These are phyloP conservation scores for Chaetomium cochliodes DNA, from an alignment of 495 filamentous ascomycete species.

Conservation along the genomic window DNA sequence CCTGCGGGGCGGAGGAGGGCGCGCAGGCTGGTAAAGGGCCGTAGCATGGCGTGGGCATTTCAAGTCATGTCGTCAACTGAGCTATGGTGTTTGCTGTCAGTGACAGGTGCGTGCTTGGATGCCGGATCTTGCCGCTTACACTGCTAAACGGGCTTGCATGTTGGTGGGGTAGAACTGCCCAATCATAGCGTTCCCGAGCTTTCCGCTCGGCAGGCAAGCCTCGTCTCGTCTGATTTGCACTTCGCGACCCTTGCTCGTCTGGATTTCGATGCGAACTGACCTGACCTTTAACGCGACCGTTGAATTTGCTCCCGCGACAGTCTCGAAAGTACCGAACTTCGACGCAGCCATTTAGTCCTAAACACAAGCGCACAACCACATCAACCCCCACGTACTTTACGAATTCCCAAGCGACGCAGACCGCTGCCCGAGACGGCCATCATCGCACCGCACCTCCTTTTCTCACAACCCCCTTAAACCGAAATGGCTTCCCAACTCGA, in stretches of 20 bases:
- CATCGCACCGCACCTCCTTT: neutral
- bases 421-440: too few species aligned
- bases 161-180: neutral
- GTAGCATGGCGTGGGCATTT: slow-evolving; percentile 16
- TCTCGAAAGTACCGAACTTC: too few species aligned
- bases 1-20: neutral
- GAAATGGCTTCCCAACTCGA: slow-evolving; percentile 36
- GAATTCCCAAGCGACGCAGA: neutral
- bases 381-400: too few species aligned
- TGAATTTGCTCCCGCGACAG: neutral
- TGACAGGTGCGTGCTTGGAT: neutral
- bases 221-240: slow-evolving; percentile 1
- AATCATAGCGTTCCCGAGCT: slow-evolving; percentile 13
- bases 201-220: slow-evolving; percentile 11
- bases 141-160: neutral
- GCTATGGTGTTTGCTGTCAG: neutral
- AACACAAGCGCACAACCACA: neutral
- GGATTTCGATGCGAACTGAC: slow-evolving; percentile 2
- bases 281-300: neutral
- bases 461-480: neutral
- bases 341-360: neutral
- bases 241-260: neutral
- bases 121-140: slow-evolving; percentile 7
- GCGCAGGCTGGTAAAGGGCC: slow-evolving; percentile 1
- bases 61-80: slow-evolving; percentile 10